Conservation (phyloP, 2,329 filamentous ascomycete genomes). For the Sarocladium strictum region DNA sequence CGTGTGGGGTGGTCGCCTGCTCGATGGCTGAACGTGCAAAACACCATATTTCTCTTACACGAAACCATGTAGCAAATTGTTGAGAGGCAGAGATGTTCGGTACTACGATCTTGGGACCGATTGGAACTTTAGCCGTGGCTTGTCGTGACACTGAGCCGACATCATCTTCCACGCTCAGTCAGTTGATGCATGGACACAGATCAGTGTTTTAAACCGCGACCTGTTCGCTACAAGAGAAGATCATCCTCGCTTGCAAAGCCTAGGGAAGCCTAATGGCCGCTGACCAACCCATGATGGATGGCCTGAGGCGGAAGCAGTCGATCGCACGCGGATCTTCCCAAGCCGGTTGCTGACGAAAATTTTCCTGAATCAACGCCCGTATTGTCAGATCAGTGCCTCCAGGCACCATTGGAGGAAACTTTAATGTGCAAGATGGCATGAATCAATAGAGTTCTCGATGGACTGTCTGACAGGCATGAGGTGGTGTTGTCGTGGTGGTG, state of each 20-base stretch:
- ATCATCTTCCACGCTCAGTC: background rate
- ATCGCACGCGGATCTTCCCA: too few relatives aligned
- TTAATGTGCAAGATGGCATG: background rate
- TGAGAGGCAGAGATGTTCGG: background rate
- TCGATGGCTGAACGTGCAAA: background rate
- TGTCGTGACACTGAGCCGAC: background rate
- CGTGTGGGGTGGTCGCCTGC: conserved; percentile 19
- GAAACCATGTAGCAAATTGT: conserved; percentile 15
- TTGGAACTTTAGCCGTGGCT: background rate
- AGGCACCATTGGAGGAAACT: background rate
- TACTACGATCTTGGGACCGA: background rate
- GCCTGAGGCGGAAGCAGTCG: background rate
- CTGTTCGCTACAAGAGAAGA: background rate
- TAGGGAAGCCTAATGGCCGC: background rate
- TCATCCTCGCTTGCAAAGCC: background rate
- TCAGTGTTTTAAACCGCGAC: background rate
- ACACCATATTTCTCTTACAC: conserved; percentile 29
- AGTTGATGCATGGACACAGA: background rate
- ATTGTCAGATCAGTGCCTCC: background rate
- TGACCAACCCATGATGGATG: background rate
- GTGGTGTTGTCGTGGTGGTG: background rate
- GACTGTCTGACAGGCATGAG: background rate
- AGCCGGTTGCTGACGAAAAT: background rate
- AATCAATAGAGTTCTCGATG: conserved; percentile 10
- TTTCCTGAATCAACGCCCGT: background rate